Evolutionary conservation across 331 rosid species (phyloP), one percentile per base, ranked within the genome.

Genomic region (Pyracantha coccinea): DNA sequence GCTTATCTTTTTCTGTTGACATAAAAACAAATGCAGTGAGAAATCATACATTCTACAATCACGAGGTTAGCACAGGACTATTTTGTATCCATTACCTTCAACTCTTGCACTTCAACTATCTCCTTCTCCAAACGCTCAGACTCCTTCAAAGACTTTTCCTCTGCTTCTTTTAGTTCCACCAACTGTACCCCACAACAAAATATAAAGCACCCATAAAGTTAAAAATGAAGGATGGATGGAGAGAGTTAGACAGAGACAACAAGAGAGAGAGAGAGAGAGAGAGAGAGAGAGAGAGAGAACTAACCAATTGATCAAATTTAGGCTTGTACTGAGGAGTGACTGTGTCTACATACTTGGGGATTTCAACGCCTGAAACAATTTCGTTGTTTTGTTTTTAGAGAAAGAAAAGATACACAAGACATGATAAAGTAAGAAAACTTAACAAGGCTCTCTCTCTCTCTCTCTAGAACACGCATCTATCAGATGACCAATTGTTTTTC

Each of bases 91-190:
- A 75, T 66, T 89, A 95, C 98, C 99, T 95, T 92, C 82, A 95
- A 12, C 71, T 90, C 97, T 78, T 90, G 91, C 66, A 92, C 96
- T 35, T 92, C 96, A 61, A 60, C 85, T 67, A 95, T 70, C 80
- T 95, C 99, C 88, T 92, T 90, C 81, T 95, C 97, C 80, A 95
- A 75, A 41, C 94, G 93, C 87, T 92, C 98, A 23, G 99, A 95
- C 61, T 92, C 99, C 85, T 89, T 92, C 16, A 88, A 68, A 82
- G 98, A 92, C 58, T 88, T 84, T 81, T 70, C 78, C 80, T 95
- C 98, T 50, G 98, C 98, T 77, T 92, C 96, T 82, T 95, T 90
- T 85, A 95, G 87, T 76, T 95, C 98, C 81, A 92, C 88, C 77
- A 90, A 74, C 99, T 92, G 87, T 74, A 76, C 69, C 54, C 38